Base-by-base conservation (phyloP, 306 rosid genomes). In the Pachyrhizus erosus region DNA sequence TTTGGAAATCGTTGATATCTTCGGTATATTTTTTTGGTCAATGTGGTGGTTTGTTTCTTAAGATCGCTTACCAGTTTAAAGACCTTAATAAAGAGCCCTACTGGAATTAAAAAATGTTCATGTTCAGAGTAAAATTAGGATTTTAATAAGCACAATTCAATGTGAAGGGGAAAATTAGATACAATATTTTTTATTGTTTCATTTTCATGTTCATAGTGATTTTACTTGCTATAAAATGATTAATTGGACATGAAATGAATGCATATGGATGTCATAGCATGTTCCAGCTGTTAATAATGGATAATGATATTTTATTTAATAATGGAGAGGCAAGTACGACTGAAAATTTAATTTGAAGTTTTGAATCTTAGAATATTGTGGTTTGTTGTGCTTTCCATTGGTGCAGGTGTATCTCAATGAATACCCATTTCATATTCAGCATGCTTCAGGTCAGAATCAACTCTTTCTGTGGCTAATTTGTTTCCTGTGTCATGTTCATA, bases 391-490 rank as follows among this genome's bases (percentile, higher is more conserved):
- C 39, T 77, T 81, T 82, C 46, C 40, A 34, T 79, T 79, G 81
- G 62, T 83, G 88, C 97, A 96, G 99, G 92, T 92, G 99, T 86
- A 91, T 96, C 48, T 86, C 97, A 4, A 66, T 37, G 82, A 96
- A 93, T 89, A 87, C 98, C 39, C 89, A 84, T 84, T 96, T 96
- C 91, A 93, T 96, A 76, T 96, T 92, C 75, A 73, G 75, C 87
- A 96, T 96, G 99, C 96, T 96, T 87, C 92, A 93, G 97, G 99
- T 96, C 45, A 65, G 84, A 82, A 86, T 79, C 62, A 43, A 78
- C 81, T 73, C 62, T 49, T 79, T 62, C 4, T 23, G 49, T 27
- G 57, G 67, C 31, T 55, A 62, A 40, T 55, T 58, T 17, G 21
- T 73, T 75, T 7, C 40, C 23, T 81, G 71, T 75, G 62, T 73